These are phyloP conservation scores for Agapanthus africanus DNA, from an alignment of 106 monocot species.

Conservation along the genomic window DNA sequence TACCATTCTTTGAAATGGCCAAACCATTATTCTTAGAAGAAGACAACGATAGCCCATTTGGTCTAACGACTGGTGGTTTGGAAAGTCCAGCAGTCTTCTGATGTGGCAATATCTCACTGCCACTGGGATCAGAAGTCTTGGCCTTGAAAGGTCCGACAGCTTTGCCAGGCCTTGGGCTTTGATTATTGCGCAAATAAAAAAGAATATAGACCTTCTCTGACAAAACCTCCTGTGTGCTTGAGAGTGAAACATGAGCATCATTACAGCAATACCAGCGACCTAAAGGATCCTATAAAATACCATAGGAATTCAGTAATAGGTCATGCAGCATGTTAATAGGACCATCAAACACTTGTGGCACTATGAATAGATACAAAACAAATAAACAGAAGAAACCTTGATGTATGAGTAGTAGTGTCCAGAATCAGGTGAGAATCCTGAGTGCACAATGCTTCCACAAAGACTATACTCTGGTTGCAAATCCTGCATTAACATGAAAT, in stretches of 20 bases:
- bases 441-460: conserved; percentile 91
- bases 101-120: conserved; percentile 8
- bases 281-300: conserved; percentile 60
- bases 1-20: conserved; percentile 37
- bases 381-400: conserved; percentile 41
- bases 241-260: conserved; percentile 81
- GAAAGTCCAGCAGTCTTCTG: conserved; percentile 23
- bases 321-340: not conserved
- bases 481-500: conserved; percentile 50
- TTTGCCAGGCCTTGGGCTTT: conserved; percentile 30
- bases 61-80: conserved; percentile 17
- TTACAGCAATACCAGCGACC: conserved; percentile 96
- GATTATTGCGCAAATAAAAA: conserved; percentile 66
- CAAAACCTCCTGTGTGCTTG: conserved; percentile 76
- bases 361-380: conserved; percentile 4
- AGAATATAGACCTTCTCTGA: conserved; percentile 95
- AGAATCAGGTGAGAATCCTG: conserved; percentile 83
- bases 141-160: conserved; percentile 20
- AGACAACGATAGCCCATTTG: conserved; percentile 22
- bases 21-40: conserved; percentile 17
- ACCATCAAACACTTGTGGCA: not conserved
- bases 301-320: conserved; percentile 4
- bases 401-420: conserved; percentile 99
- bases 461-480: conserved; percentile 71
- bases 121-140: conserved; percentile 35